Base-by-base conservation (phyloP, 1,284 basidiomycete genomes). In the Apiotrichum mycotoxinovorans region DNA sequence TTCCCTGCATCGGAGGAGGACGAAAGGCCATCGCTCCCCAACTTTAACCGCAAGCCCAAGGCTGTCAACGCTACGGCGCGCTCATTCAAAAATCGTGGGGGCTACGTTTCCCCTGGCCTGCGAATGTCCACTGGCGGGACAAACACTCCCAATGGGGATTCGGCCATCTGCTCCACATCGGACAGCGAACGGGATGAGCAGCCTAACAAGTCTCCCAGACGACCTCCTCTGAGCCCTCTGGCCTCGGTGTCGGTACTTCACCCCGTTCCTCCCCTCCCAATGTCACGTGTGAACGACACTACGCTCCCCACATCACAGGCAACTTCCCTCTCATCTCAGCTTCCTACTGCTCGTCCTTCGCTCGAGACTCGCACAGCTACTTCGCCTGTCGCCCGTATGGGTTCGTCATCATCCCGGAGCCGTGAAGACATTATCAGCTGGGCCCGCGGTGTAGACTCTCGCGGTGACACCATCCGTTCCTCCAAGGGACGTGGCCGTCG, bases 371-470 rank as follows among this genome's bases (percentile, higher is more conserved):
- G 53, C 46, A 18, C 40, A 20, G 7, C 49, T 4, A 30, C 52
- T 7, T 61, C 57, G 8, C 67, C 67, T 12, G 70, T 73, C 11
- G 65, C 70, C 11, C 66, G 65, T 11, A 58, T 74, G 56, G 63
- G 69, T 8, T 73, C 72, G 1, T 67, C 67, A 9, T 71, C 68
- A 12, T 75, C 73, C 2, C 63, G 69, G 27, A 72, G 70, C 54
- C 60, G 74, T 12, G 74, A 75, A 42, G 74, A 75, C 49, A 75
- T 75, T 52, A 69, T 75, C 44, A 66, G 63, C 33, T 75, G 74
- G 74, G 66, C 73, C 18, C 69, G 69, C 38, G 68, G 66, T 18
- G 68, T 75, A n/a, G n/a, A n/a, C n/a, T n/a, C n/a, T 27, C 60
- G 47, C 51, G 54, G 52, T 11, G 59, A 56, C 1, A 58, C 35